A percentile compares a stretch with the other conserved stretches of the same genome.
Evolutionary conservation across 108 stramenopile genomes (phyloP).

Genomic region (Cyclotella cryptica): DNA sequence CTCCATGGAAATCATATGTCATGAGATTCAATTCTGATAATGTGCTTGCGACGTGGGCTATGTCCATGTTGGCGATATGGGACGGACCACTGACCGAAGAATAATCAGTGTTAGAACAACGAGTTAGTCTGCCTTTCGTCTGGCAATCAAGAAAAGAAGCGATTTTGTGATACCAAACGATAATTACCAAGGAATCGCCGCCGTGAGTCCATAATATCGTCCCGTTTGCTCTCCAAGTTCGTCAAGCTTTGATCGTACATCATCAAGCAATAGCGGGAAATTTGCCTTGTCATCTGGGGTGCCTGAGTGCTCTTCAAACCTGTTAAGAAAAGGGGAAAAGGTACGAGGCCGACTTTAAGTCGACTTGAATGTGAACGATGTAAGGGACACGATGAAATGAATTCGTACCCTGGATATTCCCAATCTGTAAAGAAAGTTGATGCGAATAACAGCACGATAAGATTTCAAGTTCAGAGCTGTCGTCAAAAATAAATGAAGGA

Average conservation of each 20-base stretch:
- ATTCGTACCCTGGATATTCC: neutral
- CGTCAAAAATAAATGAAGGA: neutral
- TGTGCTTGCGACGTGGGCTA: constrained; percentile 33
- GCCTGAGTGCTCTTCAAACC: constrained; percentile 36
- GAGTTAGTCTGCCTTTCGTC: neutral
- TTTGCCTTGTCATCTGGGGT: constrained; percentile 37
- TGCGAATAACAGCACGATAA: neutral
- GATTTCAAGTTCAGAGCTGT: neutral
- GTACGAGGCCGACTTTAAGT: no score
- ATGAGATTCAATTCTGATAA: constrained; percentile 44
- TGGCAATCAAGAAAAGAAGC: no score
- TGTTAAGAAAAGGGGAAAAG: neutral
- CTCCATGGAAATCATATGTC: constrained; percentile 52
- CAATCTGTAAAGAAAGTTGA: neutral
- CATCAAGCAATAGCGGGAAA: constrained; percentile 32
- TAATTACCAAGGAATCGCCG: constrained; percentile 33
- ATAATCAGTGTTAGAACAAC: neutral
- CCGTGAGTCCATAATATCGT: constrained; percentile 47
- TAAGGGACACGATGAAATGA: neutral
- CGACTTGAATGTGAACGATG: neutral
- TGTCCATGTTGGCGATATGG: constrained; percentile 47
- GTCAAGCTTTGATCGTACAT: constrained; percentile 39
- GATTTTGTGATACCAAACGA: neutral
- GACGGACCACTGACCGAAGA: constrained; percentile 9
- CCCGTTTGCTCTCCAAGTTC: constrained; percentile 31